These are phyloP conservation scores for Rosa hybrid DNA, from an alignment of 331 rosid genomes.

Conservation along the genomic window DNA sequence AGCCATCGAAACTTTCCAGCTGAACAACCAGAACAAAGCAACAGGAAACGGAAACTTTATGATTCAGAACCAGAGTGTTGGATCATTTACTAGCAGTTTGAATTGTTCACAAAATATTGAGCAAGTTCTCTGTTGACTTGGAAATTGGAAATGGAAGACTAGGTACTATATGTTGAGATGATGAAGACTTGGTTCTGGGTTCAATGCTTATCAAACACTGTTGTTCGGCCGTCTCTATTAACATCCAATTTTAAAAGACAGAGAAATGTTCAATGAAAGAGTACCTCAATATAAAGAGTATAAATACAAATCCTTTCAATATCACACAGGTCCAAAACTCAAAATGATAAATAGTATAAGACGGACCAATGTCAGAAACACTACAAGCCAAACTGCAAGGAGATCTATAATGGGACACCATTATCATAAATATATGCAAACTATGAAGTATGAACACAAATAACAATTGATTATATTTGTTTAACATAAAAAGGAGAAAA, in stretches of 20 bases:
- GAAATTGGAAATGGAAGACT: background rate
- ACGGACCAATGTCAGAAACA: background rate
- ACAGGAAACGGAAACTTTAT: background rate
- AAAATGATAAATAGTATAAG: background rate
- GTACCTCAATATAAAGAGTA: background rate
- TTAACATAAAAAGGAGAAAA: background rate
- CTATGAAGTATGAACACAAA: background rate
- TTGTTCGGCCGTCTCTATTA: background rate
- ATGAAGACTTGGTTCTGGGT: background rate
- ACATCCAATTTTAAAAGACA: constrained; percentile 14
- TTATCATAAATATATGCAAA: background rate
- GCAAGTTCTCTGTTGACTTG: background rate
- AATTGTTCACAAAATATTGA: background rate
- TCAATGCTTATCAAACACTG: background rate
- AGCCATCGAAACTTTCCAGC: background rate
- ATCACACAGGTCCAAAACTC: background rate
- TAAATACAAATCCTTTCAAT: background rate
- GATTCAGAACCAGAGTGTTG: background rate
- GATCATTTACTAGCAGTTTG: background rate
- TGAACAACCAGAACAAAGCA: background rate
- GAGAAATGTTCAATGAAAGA: constrained; percentile 3
- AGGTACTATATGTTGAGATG: background rate
- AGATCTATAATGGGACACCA: background rate
- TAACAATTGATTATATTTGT: background rate
- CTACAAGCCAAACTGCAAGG: background rate